Evolutionary conservation across 2,329 filamentous ascomycete genomes (phyloP), one percentile per base, ranked within the genome.

Genomic region (Beauveria sp.): DNA sequence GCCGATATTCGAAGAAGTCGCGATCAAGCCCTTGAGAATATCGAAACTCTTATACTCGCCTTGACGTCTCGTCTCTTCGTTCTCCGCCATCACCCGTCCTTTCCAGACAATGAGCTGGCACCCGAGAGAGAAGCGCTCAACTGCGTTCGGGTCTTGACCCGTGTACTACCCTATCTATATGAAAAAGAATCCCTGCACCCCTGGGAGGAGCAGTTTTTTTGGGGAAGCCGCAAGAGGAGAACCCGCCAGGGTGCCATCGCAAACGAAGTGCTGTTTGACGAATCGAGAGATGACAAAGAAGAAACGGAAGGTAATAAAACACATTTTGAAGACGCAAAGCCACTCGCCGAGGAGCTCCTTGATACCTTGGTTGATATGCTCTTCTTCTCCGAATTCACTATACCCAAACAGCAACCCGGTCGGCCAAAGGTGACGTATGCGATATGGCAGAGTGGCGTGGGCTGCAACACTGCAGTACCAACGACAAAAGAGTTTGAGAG

Each of bases 361-460:
- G 93, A 97, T 70, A 92, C 91, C 0, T 79, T 97, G 57, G 77
- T 94, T 62, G 92, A 97, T 70, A 77, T 97, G 58, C 81, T 97
- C 47, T 99, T 99, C 82, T 96, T 91, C 72, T 87, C 89, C 9
- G 90, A 92, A 60, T 89, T 99, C 69, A 96, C 93, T 0, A 82
- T 97, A 18, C 90, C 93, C 10, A 84, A 81, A 62, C 83, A 89
- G 47, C 81, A 85, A 16, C 81, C 86, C 61, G 84, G 85, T 59
- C 91, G 89, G 70, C 83, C 84, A 64, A 96, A 94, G 72, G 89
- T 97, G 61, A 89, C 88, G 8, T 96, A 94, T 75, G 89, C 91
- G 59, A 97, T 99, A 71, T 99, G 94, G 94, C 92, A 97, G 76
- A 97, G 91, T 70, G 94, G 94, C 53, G 93, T 99, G 34, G 94